Conservation (phyloP, 1,284 basidiomycete species). For the Marasmius sp. region DNA sequence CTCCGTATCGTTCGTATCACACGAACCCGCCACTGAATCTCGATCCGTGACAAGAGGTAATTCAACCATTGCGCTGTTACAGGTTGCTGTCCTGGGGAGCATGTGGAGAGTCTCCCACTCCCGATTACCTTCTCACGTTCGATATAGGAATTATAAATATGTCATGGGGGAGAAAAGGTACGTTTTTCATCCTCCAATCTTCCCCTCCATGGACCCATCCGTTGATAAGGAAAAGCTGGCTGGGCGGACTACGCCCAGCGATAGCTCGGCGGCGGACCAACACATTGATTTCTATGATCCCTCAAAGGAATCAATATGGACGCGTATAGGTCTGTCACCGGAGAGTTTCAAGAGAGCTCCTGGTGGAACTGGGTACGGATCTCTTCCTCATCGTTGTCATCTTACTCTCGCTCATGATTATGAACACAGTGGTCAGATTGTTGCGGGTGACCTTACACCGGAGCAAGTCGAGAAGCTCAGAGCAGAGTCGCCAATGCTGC, state of each 20-base stretch:
- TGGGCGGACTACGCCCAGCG: not conserved
- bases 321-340: conserved; percentile 32
- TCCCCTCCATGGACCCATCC: not conserved
- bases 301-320: conserved; percentile 43
- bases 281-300: conserved; percentile 37
- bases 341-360: conserved; percentile 48
- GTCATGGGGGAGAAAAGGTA: not conserved
- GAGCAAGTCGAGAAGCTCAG: conserved; percentile 34
- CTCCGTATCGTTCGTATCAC: no score
- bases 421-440: conserved; percentile 31
- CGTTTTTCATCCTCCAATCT: not conserved
- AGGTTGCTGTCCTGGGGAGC: not conserved
- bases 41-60: not conserved
- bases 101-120: not conserved
- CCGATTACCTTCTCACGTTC: no score
- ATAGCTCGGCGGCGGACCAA: not conserved
- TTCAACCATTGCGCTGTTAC: no score
- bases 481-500: conserved; percentile 43
- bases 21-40: no score
- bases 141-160: not conserved
- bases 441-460: conserved; percentile 32
- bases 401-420: not conserved
- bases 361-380: conserved; percentile 40
- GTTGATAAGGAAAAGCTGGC: conserved; percentile 6
- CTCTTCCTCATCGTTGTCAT: not conserved